Conservation (phyloP, 495 filamentous ascomycete species). For the Umbilicaria muhlenbergii region DNA sequence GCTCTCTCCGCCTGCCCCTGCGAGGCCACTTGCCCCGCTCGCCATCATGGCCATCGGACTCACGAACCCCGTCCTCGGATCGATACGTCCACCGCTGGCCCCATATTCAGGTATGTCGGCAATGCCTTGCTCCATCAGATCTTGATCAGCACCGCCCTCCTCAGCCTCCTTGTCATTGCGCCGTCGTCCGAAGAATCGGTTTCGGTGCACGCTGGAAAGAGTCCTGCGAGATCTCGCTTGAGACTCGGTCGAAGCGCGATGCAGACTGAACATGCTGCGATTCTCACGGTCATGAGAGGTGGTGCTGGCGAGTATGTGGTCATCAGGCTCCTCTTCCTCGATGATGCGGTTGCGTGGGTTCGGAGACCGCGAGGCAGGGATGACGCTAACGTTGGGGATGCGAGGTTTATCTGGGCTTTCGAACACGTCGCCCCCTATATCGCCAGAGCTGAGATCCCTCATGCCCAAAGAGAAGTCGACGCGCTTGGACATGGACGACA, state of each 20-base stretch:
- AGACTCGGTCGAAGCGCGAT: slow-evolving; percentile 6
- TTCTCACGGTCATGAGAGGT: slow-evolving; percentile 8
- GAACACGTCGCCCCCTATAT: slow-evolving; percentile 54
- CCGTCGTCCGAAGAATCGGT: slow-evolving; percentile 20
- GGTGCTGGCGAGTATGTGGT: slow-evolving; percentile 5
- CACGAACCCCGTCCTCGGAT: slow-evolving; percentile 19
- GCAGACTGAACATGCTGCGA: slow-evolving; percentile 5
- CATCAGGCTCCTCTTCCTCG: slow-evolving; percentile 24
- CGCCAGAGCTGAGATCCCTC: slow-evolving; percentile 38
- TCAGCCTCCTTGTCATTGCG: slow-evolving; percentile 12
- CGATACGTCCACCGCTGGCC: slow-evolving; percentile 8
- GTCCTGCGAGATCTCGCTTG: neutral
- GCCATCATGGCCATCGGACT: slow-evolving; percentile 16
- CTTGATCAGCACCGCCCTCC: slow-evolving; percentile 9
- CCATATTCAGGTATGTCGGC: slow-evolving; percentile 21
- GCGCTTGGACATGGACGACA: slow-evolving; percentile 39
- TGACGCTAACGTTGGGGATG: slow-evolving; percentile 22
- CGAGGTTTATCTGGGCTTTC: slow-evolving; percentile 29
- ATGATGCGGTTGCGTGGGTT: slow-evolving; percentile 27
- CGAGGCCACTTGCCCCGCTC: slow-evolving; percentile 8
- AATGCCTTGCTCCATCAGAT: slow-evolving; percentile 22
- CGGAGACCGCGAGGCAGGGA: slow-evolving; percentile 25
- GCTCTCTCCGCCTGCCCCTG: neutral
- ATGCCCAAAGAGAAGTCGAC: slow-evolving; percentile 69
- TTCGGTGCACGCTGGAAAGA: slow-evolving; percentile 14